Conservation (phyloP, 768 basidiomycete species). For the Mycena floridula region DNA sequence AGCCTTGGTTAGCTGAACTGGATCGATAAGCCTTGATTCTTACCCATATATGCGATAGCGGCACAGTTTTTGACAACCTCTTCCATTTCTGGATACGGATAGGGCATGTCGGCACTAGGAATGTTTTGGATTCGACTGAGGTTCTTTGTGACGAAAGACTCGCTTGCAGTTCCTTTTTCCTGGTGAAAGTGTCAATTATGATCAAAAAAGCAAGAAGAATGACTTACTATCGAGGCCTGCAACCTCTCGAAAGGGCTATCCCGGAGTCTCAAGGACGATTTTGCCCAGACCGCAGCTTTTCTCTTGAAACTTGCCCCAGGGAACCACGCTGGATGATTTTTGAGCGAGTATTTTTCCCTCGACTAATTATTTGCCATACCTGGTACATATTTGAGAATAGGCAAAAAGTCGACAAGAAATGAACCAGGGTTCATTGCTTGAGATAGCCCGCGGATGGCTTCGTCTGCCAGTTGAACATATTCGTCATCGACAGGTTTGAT, state of each 20-base stretch:
- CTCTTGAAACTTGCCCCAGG: constrained; percentile 27
- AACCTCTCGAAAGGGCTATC: constrained; percentile 1
- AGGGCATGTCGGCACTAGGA: no score
- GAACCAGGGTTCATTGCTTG: constrained; percentile 20
- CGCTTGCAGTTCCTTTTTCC: neutral
- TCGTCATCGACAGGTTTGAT: constrained; percentile 18
- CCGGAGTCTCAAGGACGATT: constrained; percentile 2
- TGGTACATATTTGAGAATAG: constrained; percentile 10
- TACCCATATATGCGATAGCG: constrained; percentile 14
- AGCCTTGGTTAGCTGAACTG: neutral
- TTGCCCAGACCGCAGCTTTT: constrained; percentile 18
- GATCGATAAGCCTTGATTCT: constrained; percentile 1
- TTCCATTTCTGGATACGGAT: constrained; percentile 10
- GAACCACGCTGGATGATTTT: constrained; percentile 21
- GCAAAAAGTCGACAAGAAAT: constrained; percentile 25
- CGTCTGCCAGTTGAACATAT: constrained; percentile 17
- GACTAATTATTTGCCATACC: constrained; percentile 3
- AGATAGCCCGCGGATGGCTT: constrained; percentile 7
- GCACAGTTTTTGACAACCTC: constrained; percentile 13
- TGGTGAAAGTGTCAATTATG: neutral
- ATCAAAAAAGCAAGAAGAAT: neutral
- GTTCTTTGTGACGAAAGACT: neutral
- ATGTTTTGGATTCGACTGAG: neutral
- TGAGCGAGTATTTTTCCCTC: constrained; percentile 9
- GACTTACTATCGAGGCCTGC: neutral